Conservation (phyloP, 495 filamentous ascomycete species). For the Podospora pseudopauciseta region DNA sequence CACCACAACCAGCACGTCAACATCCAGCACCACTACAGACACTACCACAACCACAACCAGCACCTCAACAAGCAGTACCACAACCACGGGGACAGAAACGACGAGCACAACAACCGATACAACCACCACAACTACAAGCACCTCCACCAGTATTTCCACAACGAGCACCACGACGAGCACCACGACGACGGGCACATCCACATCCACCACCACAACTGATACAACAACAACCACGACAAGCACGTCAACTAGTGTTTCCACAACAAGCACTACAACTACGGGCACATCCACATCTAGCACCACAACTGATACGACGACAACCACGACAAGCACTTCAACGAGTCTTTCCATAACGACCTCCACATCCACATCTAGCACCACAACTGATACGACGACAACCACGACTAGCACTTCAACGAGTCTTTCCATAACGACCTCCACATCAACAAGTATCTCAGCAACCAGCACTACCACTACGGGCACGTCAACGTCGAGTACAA, state of each 20-base stretch:
- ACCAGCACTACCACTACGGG: background rate
- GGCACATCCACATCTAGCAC: no score
- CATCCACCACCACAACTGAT: no score
- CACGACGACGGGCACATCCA: background rate
- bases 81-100: background rate
- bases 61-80: background rate
- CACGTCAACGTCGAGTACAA: background rate
- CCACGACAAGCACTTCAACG: background rate
- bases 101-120: background rate
- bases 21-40: background rate
- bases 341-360: background rate
- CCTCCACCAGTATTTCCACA: background rate
- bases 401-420: background rate
- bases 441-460: background rate
- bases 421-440: background rate
- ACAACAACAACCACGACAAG: background rate
- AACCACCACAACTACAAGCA: background rate
- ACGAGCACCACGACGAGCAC: background rate
- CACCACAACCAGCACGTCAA: background rate
- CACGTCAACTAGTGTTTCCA: background rate
- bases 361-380: no score
- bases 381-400: background rate
- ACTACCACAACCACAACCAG: no score
- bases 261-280: background rate
- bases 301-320: background rate